Evolutionary conservation across 2,329 filamentous ascomycete species (phyloP), one percentile per base, ranked within the genome.

Genomic region (Remersonia thermophila): DNA sequence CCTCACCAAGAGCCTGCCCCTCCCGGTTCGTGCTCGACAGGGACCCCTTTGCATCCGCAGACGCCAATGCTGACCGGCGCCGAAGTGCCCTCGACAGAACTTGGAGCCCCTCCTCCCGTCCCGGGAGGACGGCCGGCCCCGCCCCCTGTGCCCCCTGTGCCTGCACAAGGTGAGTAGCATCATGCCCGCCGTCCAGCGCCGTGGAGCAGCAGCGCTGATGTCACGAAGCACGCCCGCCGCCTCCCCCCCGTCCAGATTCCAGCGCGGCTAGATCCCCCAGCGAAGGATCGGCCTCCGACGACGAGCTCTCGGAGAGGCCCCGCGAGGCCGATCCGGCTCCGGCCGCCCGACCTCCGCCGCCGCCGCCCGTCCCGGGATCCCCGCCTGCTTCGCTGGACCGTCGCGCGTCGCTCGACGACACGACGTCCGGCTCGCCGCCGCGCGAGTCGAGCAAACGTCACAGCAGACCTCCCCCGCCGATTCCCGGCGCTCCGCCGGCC

Each of bases 201-300:
- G 11, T 39, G 16, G 12, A 16, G 35, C 27, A 33, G 30, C 26
- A 34, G 39, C 50, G 46, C 57, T 60, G 45, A 52, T 40, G 26
- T 37, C 34, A 36, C 49, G 16, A 49, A 85, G 80, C 73, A 49
- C 80, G 79, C 33, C 74, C 79, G 31, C 63, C 67, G 2, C 73
- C 72, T 33, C 63, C 72, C 33, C 63, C 65, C 25, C 64, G 64
- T 28, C 65, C 71, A 20, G 25, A 47, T 34, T 61, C 71, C 27
- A 61, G 68, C 26, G 63, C 65, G 30, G 53, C 72, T 12, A 65
- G 69, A 32, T 83, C 83, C 28, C 77, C 77, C 31, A 84, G 77
- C 39, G 71, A 80, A 42, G 86, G 85, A 20, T 93, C 85, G 2
- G 83, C 82, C 54, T 91, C 87, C 30, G 87, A 93, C 49, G 87